phyloP scores from a whole-genome alignment of 441 rosid species.

The Viola pubescens region DNA sequence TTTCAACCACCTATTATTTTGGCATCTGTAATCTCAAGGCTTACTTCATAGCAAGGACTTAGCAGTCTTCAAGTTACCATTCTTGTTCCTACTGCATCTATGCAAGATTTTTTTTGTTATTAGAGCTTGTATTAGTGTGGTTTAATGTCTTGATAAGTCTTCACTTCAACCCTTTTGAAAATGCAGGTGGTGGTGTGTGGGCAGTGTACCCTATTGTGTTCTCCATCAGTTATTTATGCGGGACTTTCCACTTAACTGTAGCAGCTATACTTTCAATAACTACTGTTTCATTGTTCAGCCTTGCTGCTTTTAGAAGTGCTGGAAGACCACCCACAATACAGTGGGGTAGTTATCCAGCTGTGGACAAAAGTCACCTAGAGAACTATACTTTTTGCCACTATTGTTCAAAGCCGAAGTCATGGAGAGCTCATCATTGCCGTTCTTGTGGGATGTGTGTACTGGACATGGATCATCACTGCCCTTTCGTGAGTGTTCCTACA shows the following conservation, averaged over 20 bases:
- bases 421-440: constrained; percentile 85
- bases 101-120: neutral
- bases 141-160: neutral
- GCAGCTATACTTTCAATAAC: constrained; percentile 37
- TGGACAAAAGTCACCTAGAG: constrained; percentile 63
- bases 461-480: constrained; percentile 99
- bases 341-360: constrained; percentile 84
- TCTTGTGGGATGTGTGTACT: constrained; percentile 79
- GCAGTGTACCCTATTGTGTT: constrained; percentile 69
- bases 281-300: constrained; percentile 52
- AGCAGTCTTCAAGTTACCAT: too few species aligned
- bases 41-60: too few species aligned
- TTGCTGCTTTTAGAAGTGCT: constrained; percentile 65
- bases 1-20: neutral
- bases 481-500: constrained; percentile 53
- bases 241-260: constrained; percentile 44
- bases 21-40: too few species aligned
- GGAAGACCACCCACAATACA: constrained; percentile 50
- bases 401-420: constrained; percentile 81
- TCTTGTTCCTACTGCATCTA: neutral
- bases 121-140: neutral
- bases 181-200: constrained; percentile 91
- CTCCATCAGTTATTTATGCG: constrained; percentile 49
- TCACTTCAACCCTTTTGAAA: constrained; percentile 16
- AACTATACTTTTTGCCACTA: constrained; percentile 71